Conservation (phyloP, 2,329 filamentous ascomycete species). For the Neophaeococcomyces aloes region DNA sequence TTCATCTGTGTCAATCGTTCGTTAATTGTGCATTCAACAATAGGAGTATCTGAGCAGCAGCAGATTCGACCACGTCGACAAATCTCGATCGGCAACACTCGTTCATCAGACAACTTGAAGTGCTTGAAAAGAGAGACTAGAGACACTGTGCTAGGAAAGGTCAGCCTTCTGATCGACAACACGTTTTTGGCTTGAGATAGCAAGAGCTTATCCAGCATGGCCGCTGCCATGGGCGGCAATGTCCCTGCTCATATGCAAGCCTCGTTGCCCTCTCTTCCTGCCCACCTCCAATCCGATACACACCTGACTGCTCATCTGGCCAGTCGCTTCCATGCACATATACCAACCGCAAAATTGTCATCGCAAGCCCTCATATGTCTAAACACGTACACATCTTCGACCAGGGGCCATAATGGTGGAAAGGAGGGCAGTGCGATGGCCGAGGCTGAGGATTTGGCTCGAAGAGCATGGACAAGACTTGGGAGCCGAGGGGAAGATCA, state of each 20-base stretch:
- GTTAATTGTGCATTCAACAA: neutral
- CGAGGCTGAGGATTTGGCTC: conserved; percentile 83
- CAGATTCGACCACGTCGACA: neutral
- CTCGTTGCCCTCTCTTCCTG: conserved; percentile 77
- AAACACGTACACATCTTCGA: conserved; percentile 87
- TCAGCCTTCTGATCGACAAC: neutral
- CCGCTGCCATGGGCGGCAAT: conserved; percentile 32
- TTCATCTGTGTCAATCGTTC: conserved; percentile 3
- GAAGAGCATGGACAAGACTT: conserved; percentile 72
- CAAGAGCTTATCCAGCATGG: conserved; percentile 26
- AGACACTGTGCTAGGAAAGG: neutral
- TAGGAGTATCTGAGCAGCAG: neutral
- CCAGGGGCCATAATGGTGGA: conserved; percentile 77
- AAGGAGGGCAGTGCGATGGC: conserved; percentile 88
- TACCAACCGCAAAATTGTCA: conserved; percentile 79
- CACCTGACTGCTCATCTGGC: conserved; percentile 42
- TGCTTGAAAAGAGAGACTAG: neutral
- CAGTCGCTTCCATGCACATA: conserved; percentile 70
- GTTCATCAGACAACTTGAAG: neutral
- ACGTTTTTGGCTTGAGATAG: neutral
- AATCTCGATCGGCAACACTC: neutral
- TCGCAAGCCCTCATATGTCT: conserved; percentile 84
- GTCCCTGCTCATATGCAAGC: conserved; percentile 60
- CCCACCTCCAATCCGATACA: conserved; percentile 49
- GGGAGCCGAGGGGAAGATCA: conserved; percentile 89